phyloP scores from a whole-genome alignment of 495 filamentous ascomycete species.

The Lentithecium fluviatile region DNA sequence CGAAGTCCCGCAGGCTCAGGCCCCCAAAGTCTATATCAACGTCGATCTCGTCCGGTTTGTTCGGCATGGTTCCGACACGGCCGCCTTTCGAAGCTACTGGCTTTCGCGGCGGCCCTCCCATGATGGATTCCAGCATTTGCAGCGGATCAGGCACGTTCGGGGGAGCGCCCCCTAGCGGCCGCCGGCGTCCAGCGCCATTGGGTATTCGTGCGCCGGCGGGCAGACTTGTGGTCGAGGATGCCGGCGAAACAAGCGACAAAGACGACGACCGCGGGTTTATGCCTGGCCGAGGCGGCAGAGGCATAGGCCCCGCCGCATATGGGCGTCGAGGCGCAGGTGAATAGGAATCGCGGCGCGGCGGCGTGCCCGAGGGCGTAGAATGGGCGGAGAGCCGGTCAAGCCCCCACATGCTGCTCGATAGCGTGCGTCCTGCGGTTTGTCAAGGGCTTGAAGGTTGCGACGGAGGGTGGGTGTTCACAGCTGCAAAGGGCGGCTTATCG shows the following conservation, averaged over 20 bases:
- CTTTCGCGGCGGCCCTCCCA: conserved; percentile 53
- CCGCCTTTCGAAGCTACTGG: conserved; percentile 10
- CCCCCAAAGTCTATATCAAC: conserved; percentile 77
- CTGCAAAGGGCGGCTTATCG: not conserved
- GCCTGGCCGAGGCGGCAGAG: conserved; percentile 57
- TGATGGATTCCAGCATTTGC: conserved; percentile 66
- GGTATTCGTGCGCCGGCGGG: conserved; percentile 58
- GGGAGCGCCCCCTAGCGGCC: conserved; percentile 49
- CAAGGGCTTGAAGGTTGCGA: not conserved
- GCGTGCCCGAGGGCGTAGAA: conserved; percentile 62
- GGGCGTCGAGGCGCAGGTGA: conserved; percentile 69
- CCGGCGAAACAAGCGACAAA: conserved; percentile 63
- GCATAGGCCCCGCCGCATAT: conserved; percentile 54
- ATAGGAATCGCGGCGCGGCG: conserved; percentile 60
- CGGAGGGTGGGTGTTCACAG: not conserved
- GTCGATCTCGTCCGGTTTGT: conserved; percentile 50
- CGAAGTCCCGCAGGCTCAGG: conserved; percentile 72
- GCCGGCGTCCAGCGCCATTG: conserved; percentile 62
- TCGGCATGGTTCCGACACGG: conserved; percentile 8
- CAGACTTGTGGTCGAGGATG: conserved; percentile 72
- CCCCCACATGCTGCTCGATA: conserved; percentile 62
- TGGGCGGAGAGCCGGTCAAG: conserved; percentile 80
- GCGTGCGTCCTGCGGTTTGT: not conserved
- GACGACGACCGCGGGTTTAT: conserved; percentile 62
- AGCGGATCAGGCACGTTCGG: conserved; percentile 67